These are phyloP conservation scores for Papiliotrema fonsecae DNA, from an alignment of 1,284 basidiomycete genomes.

Conservation along the genomic window DNA sequence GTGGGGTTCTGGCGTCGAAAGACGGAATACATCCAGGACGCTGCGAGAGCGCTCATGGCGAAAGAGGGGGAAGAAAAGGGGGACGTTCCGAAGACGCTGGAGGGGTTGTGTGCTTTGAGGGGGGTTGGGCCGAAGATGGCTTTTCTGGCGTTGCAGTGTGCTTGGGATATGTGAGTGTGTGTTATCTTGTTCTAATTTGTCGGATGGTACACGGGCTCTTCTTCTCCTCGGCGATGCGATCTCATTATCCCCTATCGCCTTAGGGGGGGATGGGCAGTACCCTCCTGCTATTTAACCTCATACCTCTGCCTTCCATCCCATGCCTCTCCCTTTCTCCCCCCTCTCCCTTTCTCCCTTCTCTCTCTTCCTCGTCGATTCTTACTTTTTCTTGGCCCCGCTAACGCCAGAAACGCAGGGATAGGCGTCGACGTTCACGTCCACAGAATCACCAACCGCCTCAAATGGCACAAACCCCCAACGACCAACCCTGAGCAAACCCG, in stretches of 20 bases:
- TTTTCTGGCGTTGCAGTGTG: conserved; percentile 66
- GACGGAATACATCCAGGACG: conserved; percentile 64
- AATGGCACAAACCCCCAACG: conserved; percentile 82
- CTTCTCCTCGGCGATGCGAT: too few species aligned
- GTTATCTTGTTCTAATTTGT: too few species aligned
- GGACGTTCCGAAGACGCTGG: conserved; percentile 79
- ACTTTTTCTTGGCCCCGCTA: not conserved
- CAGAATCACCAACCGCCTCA: conserved; percentile 83
- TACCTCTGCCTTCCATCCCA: not conserved
- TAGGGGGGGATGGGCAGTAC: too few species aligned
- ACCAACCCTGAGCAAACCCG: conserved; percentile 84
- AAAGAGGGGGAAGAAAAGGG: conserved; percentile 45
- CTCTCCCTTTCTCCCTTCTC: not conserved
- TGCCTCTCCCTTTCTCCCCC: not conserved
- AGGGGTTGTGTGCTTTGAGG: conserved; percentile 73
- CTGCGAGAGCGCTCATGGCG: conserved; percentile 62
- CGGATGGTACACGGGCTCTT: too few species aligned
- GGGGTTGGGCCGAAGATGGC: conserved; percentile 95
- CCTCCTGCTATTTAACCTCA: not conserved
- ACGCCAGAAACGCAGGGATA: conserved; percentile 72
- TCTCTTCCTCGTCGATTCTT: not conserved
- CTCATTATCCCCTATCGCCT: too few species aligned
- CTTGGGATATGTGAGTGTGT: conserved; percentile 8
- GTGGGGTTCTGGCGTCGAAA: conserved; percentile 92
- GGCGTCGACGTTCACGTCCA: conserved; percentile 97